A percentile compares a stretch with the other conserved stretches of the same genome.
These are phyloP conservation scores for Sanghuangporus weigelae DNA, from an alignment of 1,284 basidiomycete genomes.

Conservation along the genomic window DNA sequence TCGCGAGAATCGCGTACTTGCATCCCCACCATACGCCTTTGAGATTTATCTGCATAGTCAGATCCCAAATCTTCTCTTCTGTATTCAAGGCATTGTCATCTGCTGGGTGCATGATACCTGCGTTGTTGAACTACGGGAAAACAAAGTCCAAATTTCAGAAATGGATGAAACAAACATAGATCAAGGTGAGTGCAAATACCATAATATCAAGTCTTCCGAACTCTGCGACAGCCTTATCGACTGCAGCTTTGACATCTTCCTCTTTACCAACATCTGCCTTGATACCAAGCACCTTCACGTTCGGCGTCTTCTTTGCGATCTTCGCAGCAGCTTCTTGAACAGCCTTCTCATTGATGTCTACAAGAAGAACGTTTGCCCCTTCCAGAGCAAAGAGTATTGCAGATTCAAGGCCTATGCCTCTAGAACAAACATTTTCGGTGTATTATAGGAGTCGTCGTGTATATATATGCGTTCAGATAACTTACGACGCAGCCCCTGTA, in stretches of 20 bases:
- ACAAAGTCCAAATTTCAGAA: not conserved
- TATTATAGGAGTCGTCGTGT: not conserved
- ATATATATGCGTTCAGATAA: constrained; percentile 19
- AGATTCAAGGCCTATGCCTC: constrained; percentile 92
- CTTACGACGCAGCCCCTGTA: constrained; percentile 83
- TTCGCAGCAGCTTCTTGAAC: constrained; percentile 67
- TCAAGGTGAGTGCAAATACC: constrained; percentile 38
- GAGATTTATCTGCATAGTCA: constrained; percentile 91
- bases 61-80: constrained; percentile 93
- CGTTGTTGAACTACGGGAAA: constrained; percentile 75
- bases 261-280: constrained; percentile 90
- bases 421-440: constrained; percentile 27
- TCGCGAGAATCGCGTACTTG: constrained; percentile 94
- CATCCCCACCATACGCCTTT: constrained; percentile 99
- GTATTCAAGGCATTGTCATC: constrained; percentile 96
- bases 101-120: constrained; percentile 91
- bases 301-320: constrained; percentile 64
- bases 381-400: constrained; percentile 90
- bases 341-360: constrained; percentile 79
- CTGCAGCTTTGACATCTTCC: constrained; percentile 74
- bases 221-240: constrained; percentile 74
- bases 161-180: not conserved
- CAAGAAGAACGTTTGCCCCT: constrained; percentile 82
- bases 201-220: constrained; percentile 92
- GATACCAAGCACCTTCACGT: constrained; percentile 65